Base-by-base conservation (phyloP, 208 protist species). In the Endotrypanum monterogeii region DNA sequence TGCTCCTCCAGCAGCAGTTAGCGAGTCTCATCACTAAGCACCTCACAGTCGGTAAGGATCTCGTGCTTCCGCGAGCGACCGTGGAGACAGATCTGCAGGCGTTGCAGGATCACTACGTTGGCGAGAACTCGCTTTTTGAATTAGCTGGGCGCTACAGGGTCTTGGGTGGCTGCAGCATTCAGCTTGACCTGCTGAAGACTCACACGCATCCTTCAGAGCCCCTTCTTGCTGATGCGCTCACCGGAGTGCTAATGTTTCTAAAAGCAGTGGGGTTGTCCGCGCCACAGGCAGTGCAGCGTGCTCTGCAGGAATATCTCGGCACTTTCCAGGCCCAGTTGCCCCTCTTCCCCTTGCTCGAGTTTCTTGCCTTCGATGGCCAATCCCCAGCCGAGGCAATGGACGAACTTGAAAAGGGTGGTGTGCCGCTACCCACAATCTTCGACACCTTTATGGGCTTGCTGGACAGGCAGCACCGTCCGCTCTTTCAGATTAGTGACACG, bases 161-260 rank as follows among this genome's bases (percentile, higher is more conserved):
- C 32, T 70, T 93, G 4, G 92, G 92, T 63, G 92, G 92, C 39
- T 88, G 85, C 52, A 91, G 83, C 68, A 78, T 94, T 7, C 85
- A 96, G 86, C 74, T 96, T n/a, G 90, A 96, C 67, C 65, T 96
- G 23, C 74, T 96, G 32, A 92, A 92, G 79, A 87, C 93, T 7
- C 83, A 94, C 77, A 61, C 83, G 1, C 86, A 91, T 62, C 72
- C 86, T 1, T 76, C 84, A 1, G 81, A 85, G 68, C 67, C 74
- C 41, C 73, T 87, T 39, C 87, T 89, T 18, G 55, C 80, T 14
- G 79, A 82, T 37, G 85, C 84, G 14, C 56, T 92, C 56, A 67
- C 79, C 5, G 79, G 76, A 20, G 84, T 89, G 30, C 71, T 96
- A 25, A 79, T 83, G 30, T 89, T 90, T 56, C 69, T 96, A 30